phyloP scores from a whole-genome alignment of 1,284 basidiomycete genomes.

The Ceratobasidium sp. region DNA sequence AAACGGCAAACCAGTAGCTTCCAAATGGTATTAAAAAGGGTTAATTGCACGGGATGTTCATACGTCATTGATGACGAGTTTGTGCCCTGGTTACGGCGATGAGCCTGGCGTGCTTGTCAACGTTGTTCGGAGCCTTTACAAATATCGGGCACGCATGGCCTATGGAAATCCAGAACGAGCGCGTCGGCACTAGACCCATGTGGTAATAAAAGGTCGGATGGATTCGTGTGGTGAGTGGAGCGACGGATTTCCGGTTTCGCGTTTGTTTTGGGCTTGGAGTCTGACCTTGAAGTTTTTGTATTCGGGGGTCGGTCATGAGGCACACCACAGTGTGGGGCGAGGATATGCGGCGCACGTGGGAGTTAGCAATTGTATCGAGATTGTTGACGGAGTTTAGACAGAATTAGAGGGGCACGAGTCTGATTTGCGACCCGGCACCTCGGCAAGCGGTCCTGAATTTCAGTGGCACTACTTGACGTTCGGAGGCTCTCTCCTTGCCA shows the following conservation, averaged over 20 bases:
- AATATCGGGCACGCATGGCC: too few relatives aligned
- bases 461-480: not conserved
- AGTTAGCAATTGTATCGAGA: conserved; percentile 8
- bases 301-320: too few relatives aligned
- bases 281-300: too few relatives aligned
- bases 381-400: conserved; percentile 7
- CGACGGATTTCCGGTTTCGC: too few relatives aligned
- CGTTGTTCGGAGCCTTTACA: too few relatives aligned
- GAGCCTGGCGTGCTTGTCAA: too few relatives aligned
- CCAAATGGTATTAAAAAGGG: not conserved
- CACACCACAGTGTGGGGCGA: not conserved
- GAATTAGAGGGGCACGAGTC: not conserved
- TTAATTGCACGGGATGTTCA: not conserved
- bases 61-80: conserved; percentile 8
- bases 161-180: too few relatives aligned
- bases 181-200: too few relatives aligned
- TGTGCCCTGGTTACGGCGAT: too few relatives aligned
- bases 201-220: too few relatives aligned
- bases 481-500: conserved; percentile 13
- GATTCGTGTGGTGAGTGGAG: too few relatives aligned
- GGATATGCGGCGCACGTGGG: not conserved
- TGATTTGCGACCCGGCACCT: conserved; percentile 15
- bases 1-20: not conserved
- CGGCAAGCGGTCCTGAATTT: conserved; percentile 2
- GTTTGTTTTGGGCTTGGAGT: too few relatives aligned